A percentile compares a stretch with the other conserved stretches of the same genome.
These are phyloP conservation scores for Lentinula sp. DNA, from an alignment of 768 basidiomycete genomes.

Conservation along the genomic window DNA sequence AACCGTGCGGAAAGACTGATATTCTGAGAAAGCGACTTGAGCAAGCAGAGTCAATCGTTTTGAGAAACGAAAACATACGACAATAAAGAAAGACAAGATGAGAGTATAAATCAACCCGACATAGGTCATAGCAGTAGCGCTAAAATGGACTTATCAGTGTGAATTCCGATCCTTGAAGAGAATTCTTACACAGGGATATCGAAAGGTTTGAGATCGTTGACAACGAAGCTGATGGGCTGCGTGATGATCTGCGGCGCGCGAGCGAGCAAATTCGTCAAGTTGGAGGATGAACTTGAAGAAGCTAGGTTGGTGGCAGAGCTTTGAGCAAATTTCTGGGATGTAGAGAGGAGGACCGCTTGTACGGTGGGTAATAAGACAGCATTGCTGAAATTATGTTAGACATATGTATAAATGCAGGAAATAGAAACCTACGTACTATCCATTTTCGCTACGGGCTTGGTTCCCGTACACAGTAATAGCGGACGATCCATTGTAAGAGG, in stretches of 20 bases:
- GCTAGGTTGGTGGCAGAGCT: slow-evolving; percentile 16
- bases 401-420: slow-evolving; percentile 6
- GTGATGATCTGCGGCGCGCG: slow-evolving; percentile 33
- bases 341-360: slow-evolving; percentile 14
- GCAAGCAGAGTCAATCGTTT: background rate
- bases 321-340: slow-evolving; percentile 23
- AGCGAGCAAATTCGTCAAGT: slow-evolving; percentile 18
- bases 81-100: slow-evolving; percentile 21
- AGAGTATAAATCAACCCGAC: slow-evolving; percentile 31
- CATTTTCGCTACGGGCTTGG: slow-evolving; percentile 38
- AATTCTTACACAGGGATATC: slow-evolving; percentile 36
- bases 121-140: slow-evolving; percentile 31
- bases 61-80: slow-evolving; percentile 9
- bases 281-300: background rate
- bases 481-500: slow-evolving; percentile 26
- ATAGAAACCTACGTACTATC: slow-evolving; percentile 27
- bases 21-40: slow-evolving; percentile 15
- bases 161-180: background rate
- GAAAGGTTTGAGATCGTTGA: slow-evolving; percentile 40
- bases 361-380: slow-evolving; percentile 11
- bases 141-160: slow-evolving; percentile 6
- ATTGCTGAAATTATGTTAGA: slow-evolving; percentile 9
- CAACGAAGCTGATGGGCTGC: slow-evolving; percentile 29
- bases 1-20: slow-evolving; percentile 25
- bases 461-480: slow-evolving; percentile 33